Evolutionary conservation across 1,284 basidiomycete species (phyloP).

Genomic region (Amylostereum chailletii): DNA sequence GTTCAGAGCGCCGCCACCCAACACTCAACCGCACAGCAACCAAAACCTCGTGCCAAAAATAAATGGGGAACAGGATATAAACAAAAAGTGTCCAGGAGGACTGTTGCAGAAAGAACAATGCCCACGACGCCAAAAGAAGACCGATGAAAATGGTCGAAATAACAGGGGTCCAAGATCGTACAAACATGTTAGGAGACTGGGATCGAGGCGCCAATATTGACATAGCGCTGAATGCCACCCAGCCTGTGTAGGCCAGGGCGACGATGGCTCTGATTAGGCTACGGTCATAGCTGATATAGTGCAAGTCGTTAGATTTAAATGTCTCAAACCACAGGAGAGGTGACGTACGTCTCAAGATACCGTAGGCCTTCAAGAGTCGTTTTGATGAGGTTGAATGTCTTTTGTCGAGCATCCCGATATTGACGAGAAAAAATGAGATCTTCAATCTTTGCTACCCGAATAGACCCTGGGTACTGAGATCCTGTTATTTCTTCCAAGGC

Average conservation of each 20-base stretch:
- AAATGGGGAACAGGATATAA: conserved; percentile 69
- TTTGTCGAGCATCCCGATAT: conserved; percentile 42
- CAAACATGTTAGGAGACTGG: not conserved
- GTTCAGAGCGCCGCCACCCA: conserved; percentile 24
- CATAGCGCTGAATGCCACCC: conserved; percentile 59
- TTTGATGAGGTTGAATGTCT: conserved; percentile 48
- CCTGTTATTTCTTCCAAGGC: conserved; percentile 24
- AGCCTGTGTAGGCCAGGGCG: conserved; percentile 68
- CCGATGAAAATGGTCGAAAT: conserved; percentile 20
- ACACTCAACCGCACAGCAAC: conserved; percentile 10
- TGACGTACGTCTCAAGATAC: conserved; percentile 70
- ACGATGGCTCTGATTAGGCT: conserved; percentile 66
- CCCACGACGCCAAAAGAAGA: conserved; percentile 32
- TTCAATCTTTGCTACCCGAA: conserved; percentile 32
- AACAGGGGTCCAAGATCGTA: not conserved
- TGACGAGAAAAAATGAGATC: conserved; percentile 31
- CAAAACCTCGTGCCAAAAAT: conserved; percentile 57
- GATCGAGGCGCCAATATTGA: conserved; percentile 32
- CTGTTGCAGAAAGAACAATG: conserved; percentile 51
- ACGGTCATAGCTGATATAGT: conserved; percentile 55
- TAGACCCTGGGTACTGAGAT: conserved; percentile 16
- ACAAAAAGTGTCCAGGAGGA: conserved; percentile 72
- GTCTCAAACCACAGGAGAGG: not conserved
- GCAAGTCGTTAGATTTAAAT: not conserved
- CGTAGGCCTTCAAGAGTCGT: conserved; percentile 57